Conservation (phyloP, 495 filamentous ascomycete genomes). For the Letharia columbiana region DNA sequence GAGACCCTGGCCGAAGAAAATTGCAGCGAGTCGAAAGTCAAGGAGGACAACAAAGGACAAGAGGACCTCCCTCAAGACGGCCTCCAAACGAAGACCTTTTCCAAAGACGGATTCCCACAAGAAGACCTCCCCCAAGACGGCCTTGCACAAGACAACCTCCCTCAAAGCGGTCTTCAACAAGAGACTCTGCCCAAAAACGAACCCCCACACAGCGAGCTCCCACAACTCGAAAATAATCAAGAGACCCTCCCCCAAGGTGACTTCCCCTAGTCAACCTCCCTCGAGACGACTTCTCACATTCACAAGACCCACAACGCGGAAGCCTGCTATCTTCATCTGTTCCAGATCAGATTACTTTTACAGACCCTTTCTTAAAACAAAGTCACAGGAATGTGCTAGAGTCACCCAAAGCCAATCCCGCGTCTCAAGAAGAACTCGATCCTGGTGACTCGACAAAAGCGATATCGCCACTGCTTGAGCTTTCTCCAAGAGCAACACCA, state of each 20-base stretch:
- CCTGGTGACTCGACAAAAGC: neutral
- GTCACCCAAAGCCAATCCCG: neutral
- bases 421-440: neutral
- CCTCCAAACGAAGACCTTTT: neutral
- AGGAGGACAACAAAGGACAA: conserved; percentile 19
- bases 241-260: too few species aligned
- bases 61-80: neutral
- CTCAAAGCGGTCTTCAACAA: neutral
- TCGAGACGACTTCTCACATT: neutral
- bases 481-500: conserved; percentile 12
- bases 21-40: conserved; percentile 11
- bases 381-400: neutral
- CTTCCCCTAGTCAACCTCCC: neutral
- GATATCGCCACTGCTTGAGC: neutral
- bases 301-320: neutral
- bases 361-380: conserved; percentile 1
- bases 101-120: neutral
- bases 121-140: neutral
- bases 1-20: neutral
- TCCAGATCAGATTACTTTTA: neutral
- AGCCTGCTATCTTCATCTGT: neutral
- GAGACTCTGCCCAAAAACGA: neutral
- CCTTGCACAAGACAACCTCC: neutral
- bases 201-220: too few species aligned
- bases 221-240: too few species aligned